Evolutionary conservation across 176 grass and related monocot species (phyloP), one percentile per base, ranked within the genome.

Genomic region (Lolium rigidum): DNA sequence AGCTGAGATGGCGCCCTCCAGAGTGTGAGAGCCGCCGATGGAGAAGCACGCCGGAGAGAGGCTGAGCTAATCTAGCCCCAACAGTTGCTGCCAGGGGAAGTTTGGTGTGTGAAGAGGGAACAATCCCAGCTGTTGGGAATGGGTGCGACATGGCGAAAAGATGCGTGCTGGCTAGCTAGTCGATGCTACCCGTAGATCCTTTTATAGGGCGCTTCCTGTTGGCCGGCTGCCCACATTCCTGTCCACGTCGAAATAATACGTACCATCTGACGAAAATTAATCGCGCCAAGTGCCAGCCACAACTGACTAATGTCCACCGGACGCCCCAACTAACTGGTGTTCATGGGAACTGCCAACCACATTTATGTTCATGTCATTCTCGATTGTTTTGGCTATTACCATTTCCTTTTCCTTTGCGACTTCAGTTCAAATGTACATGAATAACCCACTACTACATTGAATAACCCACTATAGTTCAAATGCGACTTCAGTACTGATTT

Each of bases 41-140:
- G 63, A 3, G 22, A 13, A 66, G 63, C 63, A 16, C 26, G 13
- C 26, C 63, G 63, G 63, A 66, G 12, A 35, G 63, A 66, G 26
- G 61, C 61, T 64, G 61, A 28, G 61, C 24, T 2, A 3, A 35
- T 28, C 61, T 66, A 35, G 25, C 62, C 13, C 12, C 25, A 65
- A 24, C 62, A 8, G n/a, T n/a, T n/a, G n/a, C n/a, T n/a, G n/a
- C n/a, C n/a, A n/a, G n/a, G n/a, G n/a, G n/a, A n/a, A n/a, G n/a
- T n/a, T n/a, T n/a, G n/a, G 63, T 66, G 25, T 66, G 63, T 15
- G 63, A 66, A 16, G 63, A 35, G 63, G 63, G 63, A 66, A 66
- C 63, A 66, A 31, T 66, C 63, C 26, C 63, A 35, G 63, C 14
- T 62, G 10, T 11, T 43, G 41, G 41, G 41, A 43, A 43, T 8